Evolutionary conservation across 2,329 filamentous ascomycete species (phyloP).

Genomic region (Ophiostoma ips): DNA sequence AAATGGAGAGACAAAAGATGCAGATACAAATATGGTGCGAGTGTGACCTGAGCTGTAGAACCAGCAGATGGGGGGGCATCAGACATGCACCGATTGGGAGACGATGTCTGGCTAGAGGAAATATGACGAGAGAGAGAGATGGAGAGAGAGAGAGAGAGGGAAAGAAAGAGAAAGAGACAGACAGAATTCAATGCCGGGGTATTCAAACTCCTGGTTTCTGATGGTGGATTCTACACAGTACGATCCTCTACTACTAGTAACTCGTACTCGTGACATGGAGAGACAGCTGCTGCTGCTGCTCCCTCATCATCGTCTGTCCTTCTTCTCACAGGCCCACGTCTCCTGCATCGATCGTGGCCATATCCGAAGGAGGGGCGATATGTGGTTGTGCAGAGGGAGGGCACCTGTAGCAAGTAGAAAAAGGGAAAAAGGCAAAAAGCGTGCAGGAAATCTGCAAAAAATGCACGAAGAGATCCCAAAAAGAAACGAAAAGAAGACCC

Average conservation of each 20-base stretch:
- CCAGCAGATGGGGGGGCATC: background rate
- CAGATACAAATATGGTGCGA: background rate
- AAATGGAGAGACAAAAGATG: background rate
- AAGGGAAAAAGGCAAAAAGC: background rate
- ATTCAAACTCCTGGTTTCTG: too few relatives aligned
- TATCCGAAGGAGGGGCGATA: background rate
- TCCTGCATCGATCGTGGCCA: conserved; percentile 1
- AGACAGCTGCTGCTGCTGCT: background rate
- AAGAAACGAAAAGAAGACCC: too few relatives aligned
- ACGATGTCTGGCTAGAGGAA: background rate
- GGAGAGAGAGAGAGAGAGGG: too few relatives aligned
- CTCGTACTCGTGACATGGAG: background rate
- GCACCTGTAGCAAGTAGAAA: background rate
- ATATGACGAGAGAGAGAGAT: too few relatives aligned
- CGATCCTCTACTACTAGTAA: too few relatives aligned
- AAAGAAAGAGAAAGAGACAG: too few relatives aligned
- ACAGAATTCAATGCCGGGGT: too few relatives aligned
- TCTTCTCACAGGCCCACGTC: background rate
- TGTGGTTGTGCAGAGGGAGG: background rate
- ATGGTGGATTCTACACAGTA: too few relatives aligned
- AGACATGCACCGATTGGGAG: background rate
- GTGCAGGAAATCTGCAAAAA: too few relatives aligned
- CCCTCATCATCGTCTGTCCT: too few relatives aligned
- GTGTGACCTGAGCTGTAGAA: background rate
- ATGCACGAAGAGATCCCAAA: too few relatives aligned